Percentiles rank a stretch among this genome's conserved stretches.
Conservation (phyloP, 23 red algal species). For the Agarophyton chilense region DNA sequence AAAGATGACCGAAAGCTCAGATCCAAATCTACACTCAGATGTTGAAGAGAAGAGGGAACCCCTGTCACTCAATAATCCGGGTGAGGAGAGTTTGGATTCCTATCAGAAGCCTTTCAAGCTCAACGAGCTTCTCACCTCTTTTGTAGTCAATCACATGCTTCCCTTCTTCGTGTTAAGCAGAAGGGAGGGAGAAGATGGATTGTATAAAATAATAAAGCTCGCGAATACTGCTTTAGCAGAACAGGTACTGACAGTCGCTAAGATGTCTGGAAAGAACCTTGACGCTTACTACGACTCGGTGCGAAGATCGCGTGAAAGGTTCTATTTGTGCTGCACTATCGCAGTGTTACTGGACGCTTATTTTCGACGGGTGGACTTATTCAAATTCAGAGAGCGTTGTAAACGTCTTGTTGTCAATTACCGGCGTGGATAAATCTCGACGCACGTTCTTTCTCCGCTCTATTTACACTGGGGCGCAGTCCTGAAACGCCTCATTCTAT, state of each 20-base stretch:
- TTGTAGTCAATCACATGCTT: too few species aligned
- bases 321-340: neutral
- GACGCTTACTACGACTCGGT: too few species aligned
- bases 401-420: neutral
- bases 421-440: neutral
- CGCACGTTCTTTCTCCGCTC: neutral
- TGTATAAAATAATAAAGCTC: neutral
- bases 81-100: neutral
- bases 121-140: neutral
- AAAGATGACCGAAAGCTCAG: neutral
- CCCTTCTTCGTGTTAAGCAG: neutral
- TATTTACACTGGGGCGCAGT: neutral
- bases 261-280: neutral
- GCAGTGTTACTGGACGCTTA: neutral
- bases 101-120: neutral
- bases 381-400: neutral
- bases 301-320: neutral
- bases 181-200: neutral
- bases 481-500: neutral
- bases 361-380: neutral
- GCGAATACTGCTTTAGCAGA: neutral
- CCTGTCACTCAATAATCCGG: too few species aligned
- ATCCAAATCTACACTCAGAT: too few species aligned
- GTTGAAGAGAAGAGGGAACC: too few species aligned
- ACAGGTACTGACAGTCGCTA: neutral